Percentiles rank a stretch among this genome's conserved stretches.
Conservation (phyloP, 805 yeast species). For the Metschnikowia bowlesiae region DNA sequence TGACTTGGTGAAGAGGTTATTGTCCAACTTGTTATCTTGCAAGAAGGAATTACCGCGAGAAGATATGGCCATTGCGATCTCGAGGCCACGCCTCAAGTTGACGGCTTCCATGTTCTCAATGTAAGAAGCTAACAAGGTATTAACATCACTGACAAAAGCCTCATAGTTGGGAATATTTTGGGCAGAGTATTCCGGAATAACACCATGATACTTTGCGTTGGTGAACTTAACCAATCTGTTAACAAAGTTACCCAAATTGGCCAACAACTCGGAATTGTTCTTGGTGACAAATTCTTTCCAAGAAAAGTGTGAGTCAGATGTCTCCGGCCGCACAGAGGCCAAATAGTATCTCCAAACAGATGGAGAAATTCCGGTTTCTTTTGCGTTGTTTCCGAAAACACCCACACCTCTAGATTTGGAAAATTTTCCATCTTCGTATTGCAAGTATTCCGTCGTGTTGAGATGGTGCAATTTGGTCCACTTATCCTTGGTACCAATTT, state of each 20-base stretch:
- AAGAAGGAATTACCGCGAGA: constrained; percentile 92
- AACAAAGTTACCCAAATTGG: constrained; percentile 94
- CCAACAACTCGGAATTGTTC: constrained; percentile 89
- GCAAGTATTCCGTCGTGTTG: constrained; percentile 93
- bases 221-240: constrained; percentile 90
- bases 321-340: constrained; percentile 89
- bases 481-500: constrained; percentile 77
- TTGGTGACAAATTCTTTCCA: constrained; percentile 95
- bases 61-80: constrained; percentile 84
- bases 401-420: constrained; percentile 98
- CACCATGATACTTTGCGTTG: constrained; percentile 87
- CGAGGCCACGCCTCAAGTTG: constrained; percentile 84
- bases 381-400: constrained; percentile 96
- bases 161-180: constrained; percentile 45
- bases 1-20: constrained; percentile 66
- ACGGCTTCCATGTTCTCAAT: constrained; percentile 70
- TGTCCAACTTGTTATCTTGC: constrained; percentile 94
- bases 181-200: constrained; percentile 64
- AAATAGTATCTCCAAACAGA: constrained; percentile 98
- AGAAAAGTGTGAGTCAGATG: constrained; percentile 93
- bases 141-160: constrained; percentile 51
- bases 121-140: constrained; percentile 57
- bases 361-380: constrained; percentile 84
- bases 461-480: constrained; percentile 93
- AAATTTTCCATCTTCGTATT: constrained; percentile 97